These are phyloP conservation scores for Boletus eberwhitei DNA, from an alignment of 768 basidiomycete genomes.

Conservation along the genomic window DNA sequence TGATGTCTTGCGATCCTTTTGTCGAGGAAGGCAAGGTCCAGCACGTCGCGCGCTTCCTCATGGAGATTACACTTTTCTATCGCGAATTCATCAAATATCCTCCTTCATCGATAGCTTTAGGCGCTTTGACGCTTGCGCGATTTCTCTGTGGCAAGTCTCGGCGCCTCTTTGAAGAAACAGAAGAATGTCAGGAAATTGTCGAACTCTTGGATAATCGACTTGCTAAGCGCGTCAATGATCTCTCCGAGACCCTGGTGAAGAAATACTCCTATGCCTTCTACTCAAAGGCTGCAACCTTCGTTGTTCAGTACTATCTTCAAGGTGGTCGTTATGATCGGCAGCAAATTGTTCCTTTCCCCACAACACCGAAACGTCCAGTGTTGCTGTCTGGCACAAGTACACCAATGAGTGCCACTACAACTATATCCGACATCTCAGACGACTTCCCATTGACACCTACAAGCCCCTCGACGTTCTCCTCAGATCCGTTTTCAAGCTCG, in stretches of 20 bases:
- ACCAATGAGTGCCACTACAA: conserved; percentile 71
- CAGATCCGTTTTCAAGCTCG: conserved; percentile 51
- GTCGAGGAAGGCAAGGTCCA: conserved; percentile 88
- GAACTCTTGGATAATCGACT: conserved; percentile 83
- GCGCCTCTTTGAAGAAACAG: conserved; percentile 79
- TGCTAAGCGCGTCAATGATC: conserved; percentile 82
- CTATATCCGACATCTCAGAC: conserved; percentile 72
- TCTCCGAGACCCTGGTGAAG: conserved; percentile 95
- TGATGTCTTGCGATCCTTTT: conserved; percentile 70
- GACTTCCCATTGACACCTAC: conserved; percentile 83
- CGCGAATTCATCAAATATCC: conserved; percentile 88
- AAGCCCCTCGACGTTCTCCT: conserved; percentile 51
- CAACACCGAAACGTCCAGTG: conserved; percentile 49
- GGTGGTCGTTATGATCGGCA: conserved; percentile 71
- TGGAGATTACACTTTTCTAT: conserved; percentile 99
- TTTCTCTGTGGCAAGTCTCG: conserved; percentile 81
- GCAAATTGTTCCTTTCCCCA: conserved; percentile 48
- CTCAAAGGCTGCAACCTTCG: conserved; percentile 91
- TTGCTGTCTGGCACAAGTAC: conserved; percentile 56
- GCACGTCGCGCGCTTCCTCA: conserved; percentile 94
- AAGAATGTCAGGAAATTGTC: conserved; percentile 79
- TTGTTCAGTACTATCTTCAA: conserved; percentile 90
- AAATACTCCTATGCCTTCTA: conserved; percentile 98
- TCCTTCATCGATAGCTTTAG: conserved; percentile 87
- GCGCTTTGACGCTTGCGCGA: conserved; percentile 83